phyloP scores from a whole-genome alignment of 257 asterid genomes.

The Perilla frutescens region DNA sequence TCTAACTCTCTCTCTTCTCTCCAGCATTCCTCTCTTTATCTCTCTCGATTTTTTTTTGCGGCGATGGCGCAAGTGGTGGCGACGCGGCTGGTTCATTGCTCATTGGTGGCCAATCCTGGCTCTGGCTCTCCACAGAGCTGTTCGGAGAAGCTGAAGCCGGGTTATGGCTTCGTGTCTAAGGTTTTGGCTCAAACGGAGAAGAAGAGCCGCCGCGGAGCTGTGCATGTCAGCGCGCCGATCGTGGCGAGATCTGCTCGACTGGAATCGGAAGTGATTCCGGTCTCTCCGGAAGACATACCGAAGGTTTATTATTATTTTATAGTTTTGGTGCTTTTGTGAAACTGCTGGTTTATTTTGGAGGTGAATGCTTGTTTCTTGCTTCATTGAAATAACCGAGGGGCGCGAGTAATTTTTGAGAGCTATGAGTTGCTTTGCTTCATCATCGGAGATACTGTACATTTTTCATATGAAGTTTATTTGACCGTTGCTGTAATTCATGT shows the following conservation, averaged over 20 bases:
- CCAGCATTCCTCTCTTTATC: slow-evolving; percentile 14
- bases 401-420: not conserved
- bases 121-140: slow-evolving; percentile 57
- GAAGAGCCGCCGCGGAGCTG: slow-evolving; percentile 47
- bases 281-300: slow-evolving; percentile 63
- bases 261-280: slow-evolving; percentile 55
- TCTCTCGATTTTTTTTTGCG: not conserved
- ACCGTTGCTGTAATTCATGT: not conserved
- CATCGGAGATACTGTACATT: not conserved
- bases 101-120: slow-evolving; percentile 53
- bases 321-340: not conserved
- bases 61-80: slow-evolving; percentile 87
- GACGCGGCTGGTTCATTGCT: slow-evolving; percentile 65
- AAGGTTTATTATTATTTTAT: slow-evolving; percentile 42
- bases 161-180: slow-evolving; percentile 56
- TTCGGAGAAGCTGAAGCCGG: slow-evolving; percentile 63
- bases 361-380: slow-evolving; percentile 23
- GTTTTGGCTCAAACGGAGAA: slow-evolving; percentile 49
- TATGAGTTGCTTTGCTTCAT: not conserved
- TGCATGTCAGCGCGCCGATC: slow-evolving; percentile 53
- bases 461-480: not conserved
- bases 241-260: slow-evolving; percentile 53
- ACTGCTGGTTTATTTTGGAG: not conserved
- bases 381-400: not conserved
- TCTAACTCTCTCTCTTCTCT: not conserved